These are phyloP conservation scores for Erodium texanum DNA, from an alignment of 441 rosid species.

Conservation along the genomic window DNA sequence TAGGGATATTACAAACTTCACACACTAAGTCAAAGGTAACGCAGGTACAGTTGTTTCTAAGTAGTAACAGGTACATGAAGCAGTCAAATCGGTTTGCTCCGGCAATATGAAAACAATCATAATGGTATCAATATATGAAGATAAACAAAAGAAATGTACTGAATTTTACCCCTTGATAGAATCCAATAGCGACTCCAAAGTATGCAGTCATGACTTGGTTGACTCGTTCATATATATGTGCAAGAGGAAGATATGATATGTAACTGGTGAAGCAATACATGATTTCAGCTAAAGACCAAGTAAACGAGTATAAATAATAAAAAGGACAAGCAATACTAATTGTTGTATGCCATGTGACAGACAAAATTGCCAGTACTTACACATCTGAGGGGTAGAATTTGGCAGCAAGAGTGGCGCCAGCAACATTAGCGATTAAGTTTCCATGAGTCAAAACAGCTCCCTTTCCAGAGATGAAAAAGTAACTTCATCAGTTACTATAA, in stretches of 20 bases:
- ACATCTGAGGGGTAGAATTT: slow-evolving; percentile 70
- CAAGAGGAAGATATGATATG: slow-evolving; percentile 96
- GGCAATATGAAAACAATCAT: background rate
- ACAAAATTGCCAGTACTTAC: slow-evolving; percentile 41
- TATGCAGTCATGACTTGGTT: slow-evolving; percentile 58
- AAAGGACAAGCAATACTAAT: slow-evolving; percentile 12
- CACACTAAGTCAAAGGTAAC: background rate
- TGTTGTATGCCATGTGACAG: slow-evolving; percentile 6
- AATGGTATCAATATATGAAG: background rate
- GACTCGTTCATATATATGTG: slow-evolving; percentile 90
- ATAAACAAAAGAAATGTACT: background rate
- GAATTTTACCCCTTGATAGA: slow-evolving; percentile 88
- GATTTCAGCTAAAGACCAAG: slow-evolving; percentile 19
- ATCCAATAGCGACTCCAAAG: slow-evolving; percentile 87
- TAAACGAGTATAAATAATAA: slow-evolving; percentile 13
- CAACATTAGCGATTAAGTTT: slow-evolving; percentile 82
- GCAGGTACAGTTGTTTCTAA: background rate
- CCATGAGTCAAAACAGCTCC: slow-evolving; percentile 89
- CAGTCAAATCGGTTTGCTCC: background rate
- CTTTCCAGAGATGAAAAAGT: slow-evolving; percentile 31
- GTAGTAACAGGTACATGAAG: background rate
- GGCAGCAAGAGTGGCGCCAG: slow-evolving; percentile 41
- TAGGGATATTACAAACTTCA: background rate
- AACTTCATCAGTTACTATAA: slow-evolving; percentile 20
- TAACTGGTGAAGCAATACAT: slow-evolving; percentile 42